Evolutionary conservation across 257 asterid species (phyloP).

Genomic region (Solanum commersonii): DNA sequence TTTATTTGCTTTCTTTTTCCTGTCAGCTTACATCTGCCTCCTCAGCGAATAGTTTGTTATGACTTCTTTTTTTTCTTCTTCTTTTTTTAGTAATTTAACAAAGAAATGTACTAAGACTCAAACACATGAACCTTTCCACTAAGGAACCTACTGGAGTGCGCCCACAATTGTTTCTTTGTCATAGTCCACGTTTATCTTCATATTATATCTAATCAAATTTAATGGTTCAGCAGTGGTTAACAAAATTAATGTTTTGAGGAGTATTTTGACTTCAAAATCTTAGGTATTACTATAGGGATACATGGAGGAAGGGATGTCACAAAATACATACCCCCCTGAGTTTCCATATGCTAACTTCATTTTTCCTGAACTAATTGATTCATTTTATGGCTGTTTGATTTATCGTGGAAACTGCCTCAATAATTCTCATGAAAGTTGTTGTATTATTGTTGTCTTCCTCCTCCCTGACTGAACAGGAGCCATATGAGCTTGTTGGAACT

Average conservation of each 20-base stretch:
- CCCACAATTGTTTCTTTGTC: not conserved
- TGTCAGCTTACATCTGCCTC: not conserved
- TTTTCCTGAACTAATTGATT: not conserved
- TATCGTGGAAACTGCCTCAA: not conserved
- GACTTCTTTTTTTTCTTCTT: not conserved
- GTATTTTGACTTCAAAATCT: not conserved
- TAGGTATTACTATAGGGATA: not conserved
- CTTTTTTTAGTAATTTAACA: not conserved
- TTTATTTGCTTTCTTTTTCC: not conserved
- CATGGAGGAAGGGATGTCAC: not conserved
- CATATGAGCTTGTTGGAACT: conserved; percentile 81
- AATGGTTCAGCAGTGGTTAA: not conserved
- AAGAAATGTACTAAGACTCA: not conserved
- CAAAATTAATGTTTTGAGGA: not conserved
- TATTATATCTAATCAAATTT: not conserved
- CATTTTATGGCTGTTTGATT: not conserved
- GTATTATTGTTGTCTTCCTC: not conserved
- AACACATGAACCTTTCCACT: not conserved
- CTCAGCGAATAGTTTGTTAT: not conserved
- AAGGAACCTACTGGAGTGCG: not conserved
- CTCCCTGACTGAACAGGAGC: conserved; percentile 47
- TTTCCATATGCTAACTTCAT: not conserved
- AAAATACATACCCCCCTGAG: not conserved
- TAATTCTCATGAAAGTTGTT: not conserved
- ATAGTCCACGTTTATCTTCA: not conserved